Conservation (phyloP, 257 asterid genomes). For the Fraxinus pennsylvanica region DNA sequence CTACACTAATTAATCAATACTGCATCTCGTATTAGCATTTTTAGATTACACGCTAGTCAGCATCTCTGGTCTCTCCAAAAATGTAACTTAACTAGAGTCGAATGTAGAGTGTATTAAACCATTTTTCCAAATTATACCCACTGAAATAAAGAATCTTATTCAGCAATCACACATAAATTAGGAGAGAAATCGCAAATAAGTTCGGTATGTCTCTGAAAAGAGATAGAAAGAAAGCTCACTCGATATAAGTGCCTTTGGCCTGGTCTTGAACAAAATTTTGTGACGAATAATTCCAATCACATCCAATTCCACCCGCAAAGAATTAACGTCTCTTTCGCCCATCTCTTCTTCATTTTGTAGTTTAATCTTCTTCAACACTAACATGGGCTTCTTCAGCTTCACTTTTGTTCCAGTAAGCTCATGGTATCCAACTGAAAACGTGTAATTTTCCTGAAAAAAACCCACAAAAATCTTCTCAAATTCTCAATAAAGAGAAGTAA, state of each 20-base stretch:
- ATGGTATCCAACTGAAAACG: conserved; percentile 85
- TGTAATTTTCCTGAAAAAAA: conserved; percentile 69
- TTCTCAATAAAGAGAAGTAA: background rate
- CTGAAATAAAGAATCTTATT: background rate
- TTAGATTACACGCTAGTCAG: background rate
- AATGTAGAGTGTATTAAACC: background rate
- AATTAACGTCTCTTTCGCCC: conserved; percentile 22
- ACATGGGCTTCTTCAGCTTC: conserved; percentile 78
- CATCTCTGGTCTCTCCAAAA: background rate
- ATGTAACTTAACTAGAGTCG: background rate
- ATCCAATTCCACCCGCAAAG: conserved; percentile 57
- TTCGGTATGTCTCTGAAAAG: background rate
- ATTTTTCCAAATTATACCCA: background rate
- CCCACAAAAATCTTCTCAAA: background rate
- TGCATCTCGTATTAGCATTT: background rate
- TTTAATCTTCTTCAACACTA: conserved; percentile 78
- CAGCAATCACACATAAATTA: background rate
- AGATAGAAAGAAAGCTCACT: conserved; percentile 40
- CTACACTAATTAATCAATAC: background rate
- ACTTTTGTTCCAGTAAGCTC: conserved; percentile 80
- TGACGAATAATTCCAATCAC: conserved; percentile 81
- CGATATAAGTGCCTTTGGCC: conserved; percentile 91
- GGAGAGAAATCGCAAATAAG: no score
- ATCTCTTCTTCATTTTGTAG: conserved; percentile 34
- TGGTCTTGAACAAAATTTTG: conserved; percentile 76